These are phyloP conservation scores for Fusarium sp. DNA, from an alignment of 2,329 filamentous ascomycete genomes.

Conservation along the genomic window DNA sequence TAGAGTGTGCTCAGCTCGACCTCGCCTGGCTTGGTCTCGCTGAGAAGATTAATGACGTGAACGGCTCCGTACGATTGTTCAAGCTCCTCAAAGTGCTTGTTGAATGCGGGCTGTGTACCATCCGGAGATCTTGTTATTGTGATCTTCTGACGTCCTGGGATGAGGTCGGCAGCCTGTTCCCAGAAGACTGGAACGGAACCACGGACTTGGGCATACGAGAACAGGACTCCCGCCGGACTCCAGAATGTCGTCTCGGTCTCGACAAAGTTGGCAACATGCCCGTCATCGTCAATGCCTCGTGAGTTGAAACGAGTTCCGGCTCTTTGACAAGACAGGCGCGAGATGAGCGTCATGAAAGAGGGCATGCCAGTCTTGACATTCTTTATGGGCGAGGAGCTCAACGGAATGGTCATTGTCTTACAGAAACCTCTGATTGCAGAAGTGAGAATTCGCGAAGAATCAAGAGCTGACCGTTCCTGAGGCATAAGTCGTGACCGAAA, in stretches of 20 bases:
- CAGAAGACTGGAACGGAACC: constrained; percentile 97
- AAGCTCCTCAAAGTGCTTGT: constrained; percentile 92
- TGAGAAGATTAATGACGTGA: constrained; percentile 94
- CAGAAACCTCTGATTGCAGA: constrained; percentile 96
- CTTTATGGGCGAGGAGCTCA: constrained; percentile 77
- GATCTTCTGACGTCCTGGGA: constrained; percentile 95
- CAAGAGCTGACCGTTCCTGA: constrained; percentile 81
- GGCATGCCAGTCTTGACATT: constrained; percentile 77
- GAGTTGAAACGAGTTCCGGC: constrained; percentile 97
- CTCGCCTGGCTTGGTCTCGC: constrained; percentile 87
- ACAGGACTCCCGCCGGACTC: constrained; percentile 81
- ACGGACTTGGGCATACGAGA: constrained; percentile 93
- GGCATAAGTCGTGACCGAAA: constrained; percentile 86
- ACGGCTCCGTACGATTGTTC: constrained; percentile 89
- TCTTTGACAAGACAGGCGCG: constrained; percentile 87
- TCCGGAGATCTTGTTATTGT: constrained; percentile 88
- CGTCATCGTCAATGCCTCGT: constrained; percentile 97
- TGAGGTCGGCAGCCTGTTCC: constrained; percentile 90
- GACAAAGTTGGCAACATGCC: constrained; percentile 98
- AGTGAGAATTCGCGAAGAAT: constrained; percentile 87
- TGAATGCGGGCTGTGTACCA: constrained; percentile 92
- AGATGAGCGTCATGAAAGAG: constrained; percentile 89
- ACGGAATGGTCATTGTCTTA: constrained; percentile 85
- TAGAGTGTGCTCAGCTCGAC: constrained; percentile 85
- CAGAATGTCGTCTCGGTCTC: constrained; percentile 95